Base-by-base conservation (phyloP, 306 rosid species). In the Styphnolobium japonicum region DNA sequence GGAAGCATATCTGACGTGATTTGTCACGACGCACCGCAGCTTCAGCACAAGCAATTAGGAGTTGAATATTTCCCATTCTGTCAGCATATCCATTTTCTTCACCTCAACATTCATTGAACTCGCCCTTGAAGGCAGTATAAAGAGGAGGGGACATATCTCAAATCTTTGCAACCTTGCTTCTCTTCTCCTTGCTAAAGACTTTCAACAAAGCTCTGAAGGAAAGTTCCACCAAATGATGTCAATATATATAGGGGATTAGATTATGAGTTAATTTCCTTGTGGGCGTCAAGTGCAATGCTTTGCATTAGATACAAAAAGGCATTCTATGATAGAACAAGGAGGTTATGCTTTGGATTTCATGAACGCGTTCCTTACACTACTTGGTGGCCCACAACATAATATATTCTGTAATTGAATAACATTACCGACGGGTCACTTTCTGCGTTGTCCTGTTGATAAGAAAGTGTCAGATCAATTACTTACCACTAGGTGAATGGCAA, bases 11-110 rank as follows among this genome's bases (percentile, higher is more conserved):
- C n/a, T n/a, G n/a, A n/a, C n/a, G 95, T 6, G 93, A 48, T 75
- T 82, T 92, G 60, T 92, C 97, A 0, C 98, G 93, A 45, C 95
- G 92, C 21, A 97, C 98, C 29, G 92, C 97, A 0, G 98, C 98
- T 67, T 94, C 97, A 1, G 97, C 98, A 34, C 97, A 92, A 31
- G 94, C 93, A 61, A 89, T 85, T 9, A 94, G 93, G 65, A 87
- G 97, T 19, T 91, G 95, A 80, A 94, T 92, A 6, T 92, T 92
- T 80, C 89, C 87, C 92, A 94, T 88, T n/a, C 88, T 94, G 16
- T 92, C 94, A n/a, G 92, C 86, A 70, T 85, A 75, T 1, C 81
- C 86, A 31, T 88, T 92, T 46, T 90, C 90, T 52, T 77, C 87
- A 10, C 57, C 88, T 3, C 39, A 68, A 46, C 27, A 79, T 60